Evolutionary conservation across 2,329 filamentous ascomycete species (phyloP).

Genomic region (Arthroderma sp.): DNA sequence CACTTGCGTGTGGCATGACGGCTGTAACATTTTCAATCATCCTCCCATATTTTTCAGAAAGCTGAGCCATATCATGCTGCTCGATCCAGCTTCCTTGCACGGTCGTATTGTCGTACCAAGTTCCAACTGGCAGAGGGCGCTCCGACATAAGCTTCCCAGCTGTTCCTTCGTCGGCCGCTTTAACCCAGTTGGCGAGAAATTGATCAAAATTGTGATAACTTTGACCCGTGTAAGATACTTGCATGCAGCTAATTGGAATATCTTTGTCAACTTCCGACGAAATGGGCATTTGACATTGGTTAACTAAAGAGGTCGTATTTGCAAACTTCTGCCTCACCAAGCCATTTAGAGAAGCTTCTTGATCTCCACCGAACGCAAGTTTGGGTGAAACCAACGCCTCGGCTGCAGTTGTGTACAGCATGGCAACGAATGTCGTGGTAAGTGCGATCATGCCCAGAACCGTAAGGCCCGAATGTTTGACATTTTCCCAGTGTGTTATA

Average conservation of each 20-base stretch:
- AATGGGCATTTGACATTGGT: constrained; percentile 51
- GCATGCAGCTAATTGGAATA: constrained; percentile 43
- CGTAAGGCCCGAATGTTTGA: constrained; percentile 51
- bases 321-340: constrained; percentile 49
- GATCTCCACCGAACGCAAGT: constrained; percentile 45
- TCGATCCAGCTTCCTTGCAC: constrained; percentile 58
- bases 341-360: constrained; percentile 39
- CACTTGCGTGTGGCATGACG: constrained; percentile 61
- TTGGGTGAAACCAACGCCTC: constrained; percentile 64
- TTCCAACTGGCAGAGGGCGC: constrained; percentile 48
- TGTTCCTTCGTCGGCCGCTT: not conserved
- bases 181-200: constrained; percentile 45
- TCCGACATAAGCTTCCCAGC: constrained; percentile 31
- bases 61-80: constrained; percentile 32
- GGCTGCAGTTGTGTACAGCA: constrained; percentile 64
- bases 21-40: constrained; percentile 64
- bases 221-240: constrained; percentile 56
- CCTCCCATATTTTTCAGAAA: constrained; percentile 38
- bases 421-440: constrained; percentile 49
- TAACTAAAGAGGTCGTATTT: constrained; percentile 44
- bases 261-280: constrained; percentile 24
- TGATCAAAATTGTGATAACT: constrained; percentile 54
- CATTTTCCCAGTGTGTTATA: constrained; percentile 53
- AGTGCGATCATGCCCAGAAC: constrained; percentile 53
- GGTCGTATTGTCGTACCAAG: constrained; percentile 60